Evolutionary conservation across 2,329 filamentous ascomycete genomes (phyloP).

Genomic region (Hypomyces perniciosus): DNA sequence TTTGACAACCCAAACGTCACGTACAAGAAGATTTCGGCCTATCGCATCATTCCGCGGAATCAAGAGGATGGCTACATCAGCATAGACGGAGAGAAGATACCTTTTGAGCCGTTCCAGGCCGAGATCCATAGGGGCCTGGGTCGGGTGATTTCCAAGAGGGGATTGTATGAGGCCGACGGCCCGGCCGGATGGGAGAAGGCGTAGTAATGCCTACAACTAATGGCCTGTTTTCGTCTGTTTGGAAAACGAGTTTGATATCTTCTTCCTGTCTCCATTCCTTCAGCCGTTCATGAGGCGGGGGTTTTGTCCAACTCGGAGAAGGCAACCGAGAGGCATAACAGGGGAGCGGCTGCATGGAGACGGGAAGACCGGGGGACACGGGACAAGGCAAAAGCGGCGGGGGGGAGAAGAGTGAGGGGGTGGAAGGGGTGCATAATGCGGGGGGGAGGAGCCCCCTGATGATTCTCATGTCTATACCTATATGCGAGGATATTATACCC

Average conservation of each 20-base stretch:
- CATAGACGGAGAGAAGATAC: slow-evolving; percentile 84
- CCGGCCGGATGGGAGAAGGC: slow-evolving; percentile 45
- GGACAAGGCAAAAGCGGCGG: too few relatives aligned
- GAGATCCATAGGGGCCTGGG: slow-evolving; percentile 81
- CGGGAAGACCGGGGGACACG: too few relatives aligned
- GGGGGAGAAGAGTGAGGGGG: too few relatives aligned
- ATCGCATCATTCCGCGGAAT: slow-evolving; percentile 72
- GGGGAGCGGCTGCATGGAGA: too few relatives aligned
- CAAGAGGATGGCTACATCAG: slow-evolving; percentile 77
- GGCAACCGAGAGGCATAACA: too few relatives aligned
- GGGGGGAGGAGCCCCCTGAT: too few relatives aligned
- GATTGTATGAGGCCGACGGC: slow-evolving; percentile 62
- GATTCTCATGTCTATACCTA: too few relatives aligned
- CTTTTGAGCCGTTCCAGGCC: slow-evolving; percentile 85
- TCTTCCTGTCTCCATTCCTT: too few relatives aligned
- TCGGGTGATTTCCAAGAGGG: slow-evolving; percentile 73
- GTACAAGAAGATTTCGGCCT: slow-evolving; percentile 83
- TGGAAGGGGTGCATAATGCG: too few relatives aligned
- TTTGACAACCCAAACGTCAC: slow-evolving; percentile 73
- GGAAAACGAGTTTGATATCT: background rate
- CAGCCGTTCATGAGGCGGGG: too few relatives aligned
- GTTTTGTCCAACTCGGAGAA: too few relatives aligned
- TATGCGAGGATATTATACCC: too few relatives aligned
- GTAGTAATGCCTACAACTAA: slow-evolving; percentile 5
- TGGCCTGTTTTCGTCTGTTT: background rate